These are phyloP conservation scores for Starmera amethionina DNA, from an alignment of 805 yeast species.

Conservation along the genomic window DNA sequence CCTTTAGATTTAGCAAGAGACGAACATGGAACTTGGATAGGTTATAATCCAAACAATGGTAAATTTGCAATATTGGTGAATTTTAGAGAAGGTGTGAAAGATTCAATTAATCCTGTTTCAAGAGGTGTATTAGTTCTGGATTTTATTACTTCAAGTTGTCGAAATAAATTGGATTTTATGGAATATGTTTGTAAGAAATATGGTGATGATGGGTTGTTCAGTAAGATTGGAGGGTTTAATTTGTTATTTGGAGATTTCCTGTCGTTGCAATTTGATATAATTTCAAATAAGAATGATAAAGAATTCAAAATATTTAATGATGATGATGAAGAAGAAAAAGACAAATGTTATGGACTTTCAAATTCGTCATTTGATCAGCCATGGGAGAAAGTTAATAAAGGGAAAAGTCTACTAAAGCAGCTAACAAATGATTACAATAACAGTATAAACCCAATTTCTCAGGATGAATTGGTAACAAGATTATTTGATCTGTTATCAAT, in stretches of 20 bases:
- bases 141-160: constrained; percentile 22
- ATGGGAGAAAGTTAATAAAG: constrained; percentile 67
- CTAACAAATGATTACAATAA: constrained; percentile 18
- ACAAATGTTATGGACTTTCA: constrained; percentile 41
- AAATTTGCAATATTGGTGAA: constrained; percentile 69
- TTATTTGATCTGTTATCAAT: constrained; percentile 49
- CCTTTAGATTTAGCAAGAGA: constrained; percentile 68
- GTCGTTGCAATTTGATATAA: constrained; percentile 20
- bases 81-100: constrained; percentile 39
- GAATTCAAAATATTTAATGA: constrained; percentile 21
- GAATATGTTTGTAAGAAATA: constrained; percentile 9
- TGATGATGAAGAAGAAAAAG: constrained; percentile 17
- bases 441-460: constrained; percentile 15
- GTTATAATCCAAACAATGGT: constrained; percentile 44
- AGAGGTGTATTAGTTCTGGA: constrained; percentile 37
- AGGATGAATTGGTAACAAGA: constrained; percentile 34
- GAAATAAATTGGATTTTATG: constrained; percentile 14
- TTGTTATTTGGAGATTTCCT: constrained; percentile 27
- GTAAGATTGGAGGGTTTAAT: constrained; percentile 21
- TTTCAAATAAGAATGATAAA: constrained; percentile 16
- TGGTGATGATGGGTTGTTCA: constrained; percentile 9
- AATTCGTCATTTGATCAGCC: constrained; percentile 57
- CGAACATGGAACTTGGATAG: constrained; percentile 91
- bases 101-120: constrained; percentile 21
- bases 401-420: constrained; percentile 33